Conservation (phyloP, 2,329 filamentous ascomycete species). For the Onygena corvina region DNA sequence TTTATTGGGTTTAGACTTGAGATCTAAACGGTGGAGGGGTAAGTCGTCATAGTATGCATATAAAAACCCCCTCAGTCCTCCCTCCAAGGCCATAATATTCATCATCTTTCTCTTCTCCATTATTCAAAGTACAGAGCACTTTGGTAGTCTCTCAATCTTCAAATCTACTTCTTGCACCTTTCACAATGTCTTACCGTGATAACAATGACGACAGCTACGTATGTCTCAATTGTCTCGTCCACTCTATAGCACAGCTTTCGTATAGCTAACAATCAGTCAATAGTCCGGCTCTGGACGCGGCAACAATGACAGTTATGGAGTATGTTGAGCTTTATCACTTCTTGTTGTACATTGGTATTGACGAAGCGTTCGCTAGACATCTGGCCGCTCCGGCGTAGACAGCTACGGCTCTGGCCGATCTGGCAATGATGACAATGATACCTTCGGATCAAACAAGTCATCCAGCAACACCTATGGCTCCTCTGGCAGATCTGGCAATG, state of each 20-base stretch:
- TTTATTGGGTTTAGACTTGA: slow-evolving; percentile 5
- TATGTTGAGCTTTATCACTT: neutral
- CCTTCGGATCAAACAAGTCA: neutral
- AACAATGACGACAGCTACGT: slow-evolving; percentile 10
- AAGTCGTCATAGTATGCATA: neutral
- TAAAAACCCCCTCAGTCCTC: neutral
- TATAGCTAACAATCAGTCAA: neutral
- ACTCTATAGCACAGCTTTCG: neutral
- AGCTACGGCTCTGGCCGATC: slow-evolving; percentile 8
- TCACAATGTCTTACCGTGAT: slow-evolving; percentile 14
- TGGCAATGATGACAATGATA: neutral
- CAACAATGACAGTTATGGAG: slow-evolving; percentile 7
- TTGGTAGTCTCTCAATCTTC: neutral
- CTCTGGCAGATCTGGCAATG: neutral
- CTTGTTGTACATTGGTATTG: neutral
- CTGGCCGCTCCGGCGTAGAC: slow-evolving; percentile 7
- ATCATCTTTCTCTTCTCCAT: neutral
- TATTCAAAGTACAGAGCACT: neutral
- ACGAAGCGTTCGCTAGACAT: neutral
- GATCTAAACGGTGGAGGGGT: neutral
- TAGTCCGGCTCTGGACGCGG: slow-evolving; percentile 6
- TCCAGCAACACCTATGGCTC: slow-evolving; percentile 2
- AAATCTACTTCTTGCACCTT: neutral
- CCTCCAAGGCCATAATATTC: neutral
- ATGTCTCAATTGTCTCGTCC: neutral